These are phyloP conservation scores for Piromyces finnis DNA, from an alignment of 192 early-diverging fungal species.

Conservation along the genomic window DNA sequence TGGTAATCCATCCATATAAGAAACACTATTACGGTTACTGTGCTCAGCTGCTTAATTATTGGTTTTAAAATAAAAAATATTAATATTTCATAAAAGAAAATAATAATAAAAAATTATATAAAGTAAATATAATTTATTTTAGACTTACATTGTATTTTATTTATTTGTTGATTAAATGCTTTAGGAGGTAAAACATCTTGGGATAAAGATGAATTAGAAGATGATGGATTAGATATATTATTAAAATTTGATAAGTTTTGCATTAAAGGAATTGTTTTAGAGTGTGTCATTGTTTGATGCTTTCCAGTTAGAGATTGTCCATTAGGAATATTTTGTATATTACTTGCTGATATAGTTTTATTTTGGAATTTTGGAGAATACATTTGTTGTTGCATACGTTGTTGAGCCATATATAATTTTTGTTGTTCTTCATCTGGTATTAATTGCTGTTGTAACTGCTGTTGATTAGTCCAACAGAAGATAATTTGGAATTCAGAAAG, in stretches of 20 bases:
- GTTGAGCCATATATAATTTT: constrained; percentile 1
- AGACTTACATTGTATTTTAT: not conserved
- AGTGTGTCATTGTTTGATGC: not conserved
- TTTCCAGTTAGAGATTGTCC: not conserved
- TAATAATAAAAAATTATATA: not conserved
- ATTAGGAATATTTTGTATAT: not conserved
- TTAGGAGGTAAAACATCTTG: not conserved
- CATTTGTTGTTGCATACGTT: not conserved
- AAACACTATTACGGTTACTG: not conserved
- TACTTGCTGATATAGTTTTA: constrained; percentile 7
- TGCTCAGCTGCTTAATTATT: not conserved
- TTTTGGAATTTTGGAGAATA: constrained; percentile 11
- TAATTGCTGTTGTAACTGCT: constrained; percentile 6
- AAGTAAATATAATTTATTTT: not conserved
- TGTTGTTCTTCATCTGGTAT: constrained; percentile 2
- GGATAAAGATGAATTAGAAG: not conserved
- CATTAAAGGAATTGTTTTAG: not conserved
- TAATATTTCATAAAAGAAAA: too few relatives aligned
- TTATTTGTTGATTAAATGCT: not conserved
- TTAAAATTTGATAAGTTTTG: not conserved
- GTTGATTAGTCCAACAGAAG: constrained; percentile 14
- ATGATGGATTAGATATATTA: not conserved
- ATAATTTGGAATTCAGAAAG: constrained; percentile 55
- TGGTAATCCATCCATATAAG: not conserved
- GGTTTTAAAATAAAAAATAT: too few relatives aligned